Conservation (phyloP, 257 asterid species). For the Cinchona pubescens region DNA sequence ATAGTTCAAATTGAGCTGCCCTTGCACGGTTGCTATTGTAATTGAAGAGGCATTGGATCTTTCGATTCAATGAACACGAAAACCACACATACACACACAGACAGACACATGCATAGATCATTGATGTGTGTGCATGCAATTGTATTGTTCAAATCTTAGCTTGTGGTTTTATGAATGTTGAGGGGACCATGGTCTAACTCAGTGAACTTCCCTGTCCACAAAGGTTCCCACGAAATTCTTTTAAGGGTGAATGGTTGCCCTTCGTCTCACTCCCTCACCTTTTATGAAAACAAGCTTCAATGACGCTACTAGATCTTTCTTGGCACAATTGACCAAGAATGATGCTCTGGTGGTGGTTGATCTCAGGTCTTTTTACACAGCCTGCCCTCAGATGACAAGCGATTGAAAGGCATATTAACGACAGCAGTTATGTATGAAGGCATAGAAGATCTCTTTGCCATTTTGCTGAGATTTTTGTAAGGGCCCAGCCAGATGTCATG, state of each 20-base stretch:
- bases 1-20: too few relatives aligned
- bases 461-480: slow-evolving; percentile 20
- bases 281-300: background rate
- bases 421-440: slow-evolving; percentile 3
- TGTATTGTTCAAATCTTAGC: background rate
- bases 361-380: background rate
- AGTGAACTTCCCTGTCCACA: slow-evolving; percentile 7
- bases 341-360: background rate
- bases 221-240: background rate
- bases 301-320: slow-evolving; percentile 11
- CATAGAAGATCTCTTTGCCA: background rate
- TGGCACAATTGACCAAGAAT: slow-evolving; percentile 4
- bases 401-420: slow-evolving; percentile 3
- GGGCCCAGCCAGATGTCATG: slow-evolving; percentile 18
- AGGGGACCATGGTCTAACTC: background rate
- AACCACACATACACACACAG: background rate
- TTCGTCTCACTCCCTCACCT: background rate
- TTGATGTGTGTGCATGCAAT: background rate
- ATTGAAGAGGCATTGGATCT: too few relatives aligned
- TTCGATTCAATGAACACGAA: background rate
- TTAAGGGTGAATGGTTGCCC: too few relatives aligned
- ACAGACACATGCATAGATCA: background rate
- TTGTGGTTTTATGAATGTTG: too few relatives aligned
- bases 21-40: too few relatives aligned
- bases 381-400: background rate